Conservation (phyloP, 1,284 basidiomycete species). For the Vanrija sp. region DNA sequence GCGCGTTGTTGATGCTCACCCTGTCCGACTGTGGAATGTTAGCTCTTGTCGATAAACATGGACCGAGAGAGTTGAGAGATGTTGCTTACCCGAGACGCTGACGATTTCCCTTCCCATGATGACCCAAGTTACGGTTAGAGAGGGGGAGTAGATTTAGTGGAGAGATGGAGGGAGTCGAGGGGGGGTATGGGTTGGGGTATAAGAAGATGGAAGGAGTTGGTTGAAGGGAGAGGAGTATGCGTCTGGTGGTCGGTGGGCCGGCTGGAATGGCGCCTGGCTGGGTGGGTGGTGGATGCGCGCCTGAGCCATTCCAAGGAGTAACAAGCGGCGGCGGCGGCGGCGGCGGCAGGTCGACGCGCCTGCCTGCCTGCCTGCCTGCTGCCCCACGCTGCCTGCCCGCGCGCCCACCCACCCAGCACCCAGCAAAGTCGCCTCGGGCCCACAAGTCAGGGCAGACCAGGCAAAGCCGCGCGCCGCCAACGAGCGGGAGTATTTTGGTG, state of each 20-base stretch:
- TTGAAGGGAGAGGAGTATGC: background rate
- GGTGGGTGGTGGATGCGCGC: too few relatives aligned
- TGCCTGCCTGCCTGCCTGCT: too few relatives aligned
- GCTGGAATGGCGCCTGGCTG: too few relatives aligned
- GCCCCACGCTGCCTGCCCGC: too few relatives aligned
- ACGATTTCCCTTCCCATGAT: constrained; percentile 43
- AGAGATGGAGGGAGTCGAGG: background rate
- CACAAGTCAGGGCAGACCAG: too few relatives aligned
- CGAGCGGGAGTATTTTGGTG: too few relatives aligned
- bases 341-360: too few relatives aligned
- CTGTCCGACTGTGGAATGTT: constrained; percentile 21
- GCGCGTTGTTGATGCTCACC: constrained; percentile 12
- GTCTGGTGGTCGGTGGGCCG: background rate
- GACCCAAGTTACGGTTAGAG: background rate
- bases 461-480: too few relatives aligned
- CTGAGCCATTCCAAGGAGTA: too few relatives aligned
- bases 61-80: background rate
- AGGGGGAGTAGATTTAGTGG: background rate
- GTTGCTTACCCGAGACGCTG: constrained; percentile 31
- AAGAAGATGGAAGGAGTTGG: background rate
- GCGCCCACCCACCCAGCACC: too few relatives aligned
- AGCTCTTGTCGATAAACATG: constrained; percentile 8
- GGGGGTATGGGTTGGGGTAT: background rate
- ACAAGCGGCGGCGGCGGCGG: too few relatives aligned
- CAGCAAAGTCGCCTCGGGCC: too few relatives aligned